Evolutionary conservation across 1,284 basidiomycete genomes (phyloP).

Genomic region (Pseudozyma sp.): DNA sequence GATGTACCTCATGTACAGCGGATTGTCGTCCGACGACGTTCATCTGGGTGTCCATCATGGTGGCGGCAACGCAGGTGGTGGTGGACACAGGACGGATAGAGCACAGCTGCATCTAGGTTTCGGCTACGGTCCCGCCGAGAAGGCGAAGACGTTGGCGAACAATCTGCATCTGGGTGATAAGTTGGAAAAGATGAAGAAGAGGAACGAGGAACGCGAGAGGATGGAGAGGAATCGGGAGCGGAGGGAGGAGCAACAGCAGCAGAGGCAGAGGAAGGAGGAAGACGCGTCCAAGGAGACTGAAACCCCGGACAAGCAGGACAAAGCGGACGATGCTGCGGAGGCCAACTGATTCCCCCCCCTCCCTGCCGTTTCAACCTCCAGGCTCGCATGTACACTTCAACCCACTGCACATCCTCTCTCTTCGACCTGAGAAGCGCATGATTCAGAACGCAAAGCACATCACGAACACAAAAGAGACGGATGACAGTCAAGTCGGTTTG

Average conservation of each 20-base stretch:
- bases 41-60: neutral
- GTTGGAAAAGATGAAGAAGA: slow-evolving; percentile 45
- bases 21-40: slow-evolving; percentile 35
- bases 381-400: too few relatives aligned
- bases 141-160: slow-evolving; percentile 48
- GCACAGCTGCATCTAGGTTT: slow-evolving; percentile 48
- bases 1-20: slow-evolving; percentile 67
- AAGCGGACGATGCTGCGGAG: neutral
- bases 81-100: slow-evolving; percentile 11
- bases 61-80: neutral
- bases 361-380: too few relatives aligned
- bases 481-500: too few relatives aligned
- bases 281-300: neutral
- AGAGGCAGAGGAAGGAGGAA: neutral
- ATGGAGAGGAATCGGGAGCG: slow-evolving; percentile 4
- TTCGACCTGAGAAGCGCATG: too few relatives aligned
- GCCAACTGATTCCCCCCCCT: too few relatives aligned
- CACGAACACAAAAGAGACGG: too few relatives aligned
- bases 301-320: neutral
- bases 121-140: slow-evolving; percentile 44
- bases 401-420: too few relatives aligned
- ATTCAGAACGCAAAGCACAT: too few relatives aligned
- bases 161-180: slow-evolving; percentile 48
- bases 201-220: neutral
- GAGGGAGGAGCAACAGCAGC: slow-evolving; percentile 1